Conservation (phyloP, 331 rosid species). For the Cydonia oblonga region DNA sequence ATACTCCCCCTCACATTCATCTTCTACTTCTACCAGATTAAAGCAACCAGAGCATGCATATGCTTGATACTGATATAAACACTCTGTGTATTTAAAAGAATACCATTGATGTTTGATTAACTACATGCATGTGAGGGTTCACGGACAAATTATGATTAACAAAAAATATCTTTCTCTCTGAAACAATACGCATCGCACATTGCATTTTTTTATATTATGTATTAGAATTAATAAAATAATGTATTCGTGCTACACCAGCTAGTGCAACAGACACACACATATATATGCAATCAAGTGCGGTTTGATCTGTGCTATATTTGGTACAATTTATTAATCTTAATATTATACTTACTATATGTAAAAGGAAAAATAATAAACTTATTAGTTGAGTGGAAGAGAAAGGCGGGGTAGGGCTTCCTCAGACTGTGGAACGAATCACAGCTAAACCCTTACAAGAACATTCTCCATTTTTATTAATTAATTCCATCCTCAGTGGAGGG, state of each 20-base stretch:
- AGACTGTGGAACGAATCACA: not conserved
- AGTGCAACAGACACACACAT: not conserved
- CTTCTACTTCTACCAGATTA: not conserved
- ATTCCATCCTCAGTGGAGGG: not conserved
- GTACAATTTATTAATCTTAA: not conserved
- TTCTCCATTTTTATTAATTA: not conserved
- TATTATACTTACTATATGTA: not conserved
- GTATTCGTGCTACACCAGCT: slow-evolving; percentile 10
- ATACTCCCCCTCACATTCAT: not conserved
- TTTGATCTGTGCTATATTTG: not conserved
- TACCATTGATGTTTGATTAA: not conserved
- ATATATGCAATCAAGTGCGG: slow-evolving; percentile 4
- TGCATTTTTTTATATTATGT: not conserved
- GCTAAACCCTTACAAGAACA: not conserved
- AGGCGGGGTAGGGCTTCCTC: not conserved
- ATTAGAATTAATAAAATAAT: not conserved
- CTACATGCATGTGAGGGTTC: not conserved
- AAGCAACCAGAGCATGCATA: not conserved
- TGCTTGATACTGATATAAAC: not conserved
- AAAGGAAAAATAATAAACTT: not conserved
- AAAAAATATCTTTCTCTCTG: not conserved
- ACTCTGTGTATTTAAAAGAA: not conserved
- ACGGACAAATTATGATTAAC: not conserved
- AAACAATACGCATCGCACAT: not conserved
- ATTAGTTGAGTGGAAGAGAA: not conserved